phyloP scores from a whole-genome alignment of 2,329 filamentous ascomycete genomes.

The Penicillium brasilianum region DNA sequence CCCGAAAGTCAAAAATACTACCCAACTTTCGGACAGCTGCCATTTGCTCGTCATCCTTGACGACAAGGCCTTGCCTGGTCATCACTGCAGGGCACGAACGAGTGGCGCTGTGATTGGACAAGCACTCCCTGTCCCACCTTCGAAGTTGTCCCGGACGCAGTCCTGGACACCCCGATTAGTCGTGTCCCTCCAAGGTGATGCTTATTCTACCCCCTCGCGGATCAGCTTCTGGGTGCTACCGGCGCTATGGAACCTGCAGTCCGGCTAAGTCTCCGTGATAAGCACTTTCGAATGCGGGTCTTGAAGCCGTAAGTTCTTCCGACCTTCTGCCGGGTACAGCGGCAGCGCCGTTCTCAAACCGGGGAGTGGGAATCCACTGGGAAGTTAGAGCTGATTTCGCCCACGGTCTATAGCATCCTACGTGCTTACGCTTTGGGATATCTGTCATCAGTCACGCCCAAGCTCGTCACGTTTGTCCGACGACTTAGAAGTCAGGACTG shows the following conservation, averaged over 20 bases:
- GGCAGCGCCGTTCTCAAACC: neutral
- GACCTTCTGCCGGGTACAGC: constrained; percentile 2
- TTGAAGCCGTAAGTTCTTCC: constrained; percentile 42
- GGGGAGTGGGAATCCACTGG: neutral
- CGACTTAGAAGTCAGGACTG: constrained; percentile 40
- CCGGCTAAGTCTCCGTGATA: constrained; percentile 29
- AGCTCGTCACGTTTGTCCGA: constrained; percentile 48
- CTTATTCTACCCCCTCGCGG: constrained; percentile 25
- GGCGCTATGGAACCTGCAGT: constrained; percentile 36
- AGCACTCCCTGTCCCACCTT: neutral
- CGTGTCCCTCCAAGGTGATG: constrained; percentile 21
- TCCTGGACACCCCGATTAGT: constrained; percentile 7
- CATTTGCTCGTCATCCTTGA: constrained; percentile 20
- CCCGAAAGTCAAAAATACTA: constrained; percentile 26
- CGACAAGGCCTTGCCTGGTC: neutral
- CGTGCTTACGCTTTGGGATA: constrained; percentile 57
- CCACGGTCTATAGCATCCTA: constrained; percentile 39
- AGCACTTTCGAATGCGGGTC: constrained; percentile 29
- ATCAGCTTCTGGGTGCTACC: constrained; percentile 34
- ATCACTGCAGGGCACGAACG: neutral
- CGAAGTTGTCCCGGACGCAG: neutral
- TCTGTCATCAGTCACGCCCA: constrained; percentile 54
- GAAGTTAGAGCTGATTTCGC: constrained; percentile 16
- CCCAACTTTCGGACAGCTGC: constrained; percentile 27
- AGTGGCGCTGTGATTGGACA: constrained; percentile 21